phyloP scores from a whole-genome alignment of 164 flowering plant genomes.

The Houttuynia cordata region DNA sequence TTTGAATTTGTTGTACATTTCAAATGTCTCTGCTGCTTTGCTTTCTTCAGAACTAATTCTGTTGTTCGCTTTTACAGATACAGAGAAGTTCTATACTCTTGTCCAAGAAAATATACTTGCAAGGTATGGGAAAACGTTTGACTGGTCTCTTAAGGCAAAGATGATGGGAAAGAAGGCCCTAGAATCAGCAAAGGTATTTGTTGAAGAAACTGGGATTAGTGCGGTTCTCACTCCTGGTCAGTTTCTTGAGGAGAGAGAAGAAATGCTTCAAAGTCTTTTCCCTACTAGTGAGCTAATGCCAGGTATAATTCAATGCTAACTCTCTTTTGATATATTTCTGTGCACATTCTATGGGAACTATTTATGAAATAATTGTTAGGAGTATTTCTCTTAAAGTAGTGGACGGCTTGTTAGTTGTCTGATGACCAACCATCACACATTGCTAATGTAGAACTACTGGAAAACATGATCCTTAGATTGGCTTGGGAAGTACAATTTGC shows the following conservation, averaged over 20 bases:
- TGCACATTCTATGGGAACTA: background rate
- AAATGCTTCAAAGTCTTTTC: slow-evolving; percentile 51
- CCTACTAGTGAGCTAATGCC: slow-evolving; percentile 84
- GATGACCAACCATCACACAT: too few relatives aligned
- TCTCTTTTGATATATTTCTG: background rate
- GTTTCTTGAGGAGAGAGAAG: slow-evolving; percentile 80
- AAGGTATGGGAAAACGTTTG: slow-evolving; percentile 69
- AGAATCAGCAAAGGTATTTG: slow-evolving; percentile 77
- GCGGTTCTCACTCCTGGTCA: slow-evolving; percentile 61
- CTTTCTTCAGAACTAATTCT: background rate
- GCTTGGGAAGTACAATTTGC: background rate
- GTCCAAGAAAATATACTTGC: slow-evolving; percentile 82
- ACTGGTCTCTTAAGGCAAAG: slow-evolving; percentile 87
- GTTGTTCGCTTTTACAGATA: slow-evolving; percentile 38
- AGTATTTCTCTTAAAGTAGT: background rate
- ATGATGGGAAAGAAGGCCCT: slow-evolving; percentile 97
- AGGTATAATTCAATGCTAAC: slow-evolving; percentile 25
- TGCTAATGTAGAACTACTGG: background rate
- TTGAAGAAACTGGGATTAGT: slow-evolving; percentile 77
- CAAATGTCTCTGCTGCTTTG: background rate
- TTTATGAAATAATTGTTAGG: too few relatives aligned
- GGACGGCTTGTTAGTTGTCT: background rate
- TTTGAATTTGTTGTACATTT: background rate
- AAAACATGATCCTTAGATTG: background rate
- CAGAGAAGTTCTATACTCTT: slow-evolving; percentile 81